Evolutionary conservation across 495 filamentous ascomycete genomes (phyloP), one percentile per base, ranked within the genome.

Genomic region (Collariella sp.): DNA sequence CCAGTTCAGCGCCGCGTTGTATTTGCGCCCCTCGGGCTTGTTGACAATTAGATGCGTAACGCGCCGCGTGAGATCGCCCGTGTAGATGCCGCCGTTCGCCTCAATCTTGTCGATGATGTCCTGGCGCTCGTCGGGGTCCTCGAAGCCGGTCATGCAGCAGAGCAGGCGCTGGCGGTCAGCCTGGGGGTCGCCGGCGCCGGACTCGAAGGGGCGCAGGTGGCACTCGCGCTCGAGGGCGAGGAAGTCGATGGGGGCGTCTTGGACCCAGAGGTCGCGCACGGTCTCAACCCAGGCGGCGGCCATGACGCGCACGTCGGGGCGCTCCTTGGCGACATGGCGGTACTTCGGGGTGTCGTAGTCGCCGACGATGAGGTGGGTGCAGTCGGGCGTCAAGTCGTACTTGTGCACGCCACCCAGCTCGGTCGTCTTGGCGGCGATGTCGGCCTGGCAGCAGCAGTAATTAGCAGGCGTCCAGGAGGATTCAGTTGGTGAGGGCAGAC

Each of bases 351-450:
- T 96, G 59, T 88, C 78, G 52, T 85, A 84, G 54, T 87, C 84
- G 62, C 90, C 93, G 58, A 95, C 87, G 58, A 98, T 81, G 26
- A 98, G 79, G 72, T 98, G 93, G 3, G 93, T 98, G 54, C 95
- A 89, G 66, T 96, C 89, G 42, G 87, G 87, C 31, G 93, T 97
- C n/a, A 98, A 83, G 67, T 97, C 89, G 63, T 87, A 83, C 54
- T 85, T 84, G 73, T 91, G 86, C 53, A 76, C 70, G 29, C 91
- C 93, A 55, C 93, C 93, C 79, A 98, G 91, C 60, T 94, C 80
- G 61, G 73, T 67, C 11, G 85, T 87, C 56, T 85, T 80, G 29
- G 73, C 66, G 15, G 81, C 81, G 36, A 96, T 75, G 51, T 83
- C 76, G 40, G 81, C 79, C 91, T 96, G 54, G n/a, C 43, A 0